These are phyloP conservation scores for Mytilinidion resinicola DNA, from an alignment of 495 filamentous ascomycete genomes.

Conservation along the genomic window DNA sequence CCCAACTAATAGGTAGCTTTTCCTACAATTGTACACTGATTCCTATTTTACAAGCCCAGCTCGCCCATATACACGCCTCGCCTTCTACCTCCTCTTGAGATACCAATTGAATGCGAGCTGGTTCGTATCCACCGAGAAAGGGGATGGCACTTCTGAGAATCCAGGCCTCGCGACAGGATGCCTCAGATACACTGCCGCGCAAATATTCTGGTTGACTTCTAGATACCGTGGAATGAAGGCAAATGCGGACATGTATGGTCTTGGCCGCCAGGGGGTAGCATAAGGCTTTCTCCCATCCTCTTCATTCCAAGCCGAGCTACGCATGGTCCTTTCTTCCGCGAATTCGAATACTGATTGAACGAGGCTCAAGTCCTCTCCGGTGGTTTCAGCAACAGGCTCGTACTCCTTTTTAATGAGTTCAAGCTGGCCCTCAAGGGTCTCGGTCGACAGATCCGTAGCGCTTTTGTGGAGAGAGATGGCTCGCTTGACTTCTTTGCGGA, in stretches of 20 bases:
- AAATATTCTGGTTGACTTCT: constrained; percentile 95
- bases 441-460: constrained; percentile 36
- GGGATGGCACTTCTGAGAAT: constrained; percentile 81
- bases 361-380: no score
- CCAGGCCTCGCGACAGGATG: constrained; percentile 92
- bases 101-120: constrained; percentile 93
- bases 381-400: no score
- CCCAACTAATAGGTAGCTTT: no score
- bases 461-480: constrained; percentile 47
- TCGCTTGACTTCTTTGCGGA: constrained; percentile 37
- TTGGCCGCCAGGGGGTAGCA: constrained; percentile 82
- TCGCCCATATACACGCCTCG: no score
- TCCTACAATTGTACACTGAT: no score
- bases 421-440: constrained; percentile 50
- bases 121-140: constrained; percentile 56
- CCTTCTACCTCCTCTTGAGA: constrained; percentile 62
- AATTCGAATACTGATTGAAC: constrained; percentile 44
- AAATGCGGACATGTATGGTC: constrained; percentile 81
- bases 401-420: constrained; percentile 33
- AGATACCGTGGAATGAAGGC: constrained; percentile 92
- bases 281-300: constrained; percentile 75
- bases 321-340: constrained; percentile 61
- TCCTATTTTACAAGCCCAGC: no score
- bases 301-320: constrained; percentile 12
- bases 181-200: constrained; percentile 87